Conservation (phyloP, 495 filamentous ascomycete species). For the Aspergillus egyptiacus region DNA sequence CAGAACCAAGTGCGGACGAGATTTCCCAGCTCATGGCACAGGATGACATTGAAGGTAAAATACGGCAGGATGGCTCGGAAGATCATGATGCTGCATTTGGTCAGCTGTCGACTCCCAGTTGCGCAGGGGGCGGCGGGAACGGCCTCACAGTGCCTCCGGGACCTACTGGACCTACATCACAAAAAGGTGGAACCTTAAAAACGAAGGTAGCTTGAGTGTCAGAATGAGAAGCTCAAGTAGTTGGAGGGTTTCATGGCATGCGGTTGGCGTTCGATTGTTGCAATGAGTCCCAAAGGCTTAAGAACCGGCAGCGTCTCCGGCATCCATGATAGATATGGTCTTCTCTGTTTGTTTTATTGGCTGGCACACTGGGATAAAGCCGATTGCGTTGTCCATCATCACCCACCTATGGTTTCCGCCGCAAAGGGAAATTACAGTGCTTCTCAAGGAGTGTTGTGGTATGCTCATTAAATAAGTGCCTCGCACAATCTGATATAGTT, state of each 20-base stretch:
- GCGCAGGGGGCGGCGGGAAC: background rate
- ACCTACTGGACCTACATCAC: background rate
- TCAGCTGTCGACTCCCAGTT: background rate
- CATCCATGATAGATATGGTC: too few relatives aligned
- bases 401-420: too few relatives aligned
- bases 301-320: too few relatives aligned
- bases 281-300: too few relatives aligned
- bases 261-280: too few relatives aligned
- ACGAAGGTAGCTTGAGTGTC: too few relatives aligned
- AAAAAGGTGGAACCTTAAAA: background rate
- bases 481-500: too few relatives aligned
- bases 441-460: too few relatives aligned
- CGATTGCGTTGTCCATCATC: constrained; percentile 1
- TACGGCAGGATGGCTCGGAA: background rate
- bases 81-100: background rate
- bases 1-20: background rate
- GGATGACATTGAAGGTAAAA: background rate
- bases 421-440: too few relatives aligned
- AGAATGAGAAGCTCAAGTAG: background rate
- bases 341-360: background rate
- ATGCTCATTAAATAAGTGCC: too few relatives aligned
- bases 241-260: too few relatives aligned
- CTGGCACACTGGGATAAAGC: background rate
- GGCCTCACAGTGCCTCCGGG: background rate
- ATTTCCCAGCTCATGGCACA: background rate